Evolutionary conservation across 2,329 filamentous ascomycete species (phyloP), one percentile per base, ranked within the genome.

Genomic region (Thermothelomyces thermophilus): DNA sequence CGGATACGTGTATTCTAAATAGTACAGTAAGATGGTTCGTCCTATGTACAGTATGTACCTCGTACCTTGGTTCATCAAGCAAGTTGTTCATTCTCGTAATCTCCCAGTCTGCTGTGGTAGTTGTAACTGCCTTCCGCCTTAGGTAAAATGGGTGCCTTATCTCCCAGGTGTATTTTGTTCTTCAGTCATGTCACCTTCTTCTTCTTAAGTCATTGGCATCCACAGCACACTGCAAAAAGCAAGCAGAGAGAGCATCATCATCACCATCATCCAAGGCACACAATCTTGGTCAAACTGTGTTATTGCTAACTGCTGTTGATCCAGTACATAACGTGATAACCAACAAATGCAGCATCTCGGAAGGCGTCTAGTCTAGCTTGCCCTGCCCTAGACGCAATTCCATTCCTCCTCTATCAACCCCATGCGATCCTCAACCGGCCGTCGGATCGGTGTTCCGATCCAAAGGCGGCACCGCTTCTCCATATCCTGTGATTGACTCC

Each of bases 311-410:
- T 37, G 39, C 24, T 41, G 39, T 41, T 41, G 36, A 16, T 26
- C 24, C 24, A 9, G 24, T 9, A 5, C 24, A 26, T 5, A 26
- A 41, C 46, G 42, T 40, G 46, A 48, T 55, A 55, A 50, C 50
- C 53, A 55, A 55, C 53, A 44, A 44, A 37, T 16, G 19, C 39
- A 33, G 31, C 46, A 52, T 28, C 40, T 34, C 16, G 9, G 37
- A 34, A 39, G 22, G 34, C 42, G n/a, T 17, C 11, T 19, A 26
- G 3, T 36, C 9, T 24, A 16, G 33, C 19, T 40, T 30, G 48
- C 41, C 31, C 35, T 41, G 45, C 22, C 45, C 39, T n/a, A 22
- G 34, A 37, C 36, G 34, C 34, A 14, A 49, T 20, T 45, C 41
- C n/a, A n/a, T n/a, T n/a, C n/a, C n/a, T n/a, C n/a, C n/a, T 17